Percentiles rank a stretch among this genome's conserved stretches.
Conservation (phyloP, 495 filamentous ascomycete genomes). For the Neohortaea acidophila region DNA sequence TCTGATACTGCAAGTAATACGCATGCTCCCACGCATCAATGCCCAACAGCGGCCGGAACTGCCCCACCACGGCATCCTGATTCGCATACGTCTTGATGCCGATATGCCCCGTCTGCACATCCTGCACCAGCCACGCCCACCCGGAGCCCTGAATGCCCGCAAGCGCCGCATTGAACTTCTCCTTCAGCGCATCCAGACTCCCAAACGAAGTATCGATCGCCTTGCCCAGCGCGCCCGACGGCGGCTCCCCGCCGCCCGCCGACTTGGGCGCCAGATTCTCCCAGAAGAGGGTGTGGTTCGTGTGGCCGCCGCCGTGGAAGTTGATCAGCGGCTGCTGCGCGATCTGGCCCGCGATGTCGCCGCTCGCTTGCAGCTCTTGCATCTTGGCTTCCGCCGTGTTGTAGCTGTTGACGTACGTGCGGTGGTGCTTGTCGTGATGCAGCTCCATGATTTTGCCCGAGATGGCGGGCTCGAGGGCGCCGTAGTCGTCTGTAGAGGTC, state of each 20-base stretch:
- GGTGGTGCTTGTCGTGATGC: constrained; percentile 65
- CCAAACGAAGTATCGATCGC: constrained; percentile 70
- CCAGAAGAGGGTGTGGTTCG: constrained; percentile 91
- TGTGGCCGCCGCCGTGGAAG: constrained; percentile 87
- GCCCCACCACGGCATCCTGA: constrained; percentile 85
- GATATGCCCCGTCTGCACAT: constrained; percentile 58
- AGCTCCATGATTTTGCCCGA: constrained; percentile 97
- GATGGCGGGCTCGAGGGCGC: constrained; percentile 83
- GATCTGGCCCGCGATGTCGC: constrained; percentile 55
- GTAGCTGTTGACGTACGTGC: constrained; percentile 61
- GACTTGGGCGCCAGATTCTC: constrained; percentile 69
- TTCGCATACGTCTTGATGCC: constrained; percentile 72
- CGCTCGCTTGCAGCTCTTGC: constrained; percentile 38
- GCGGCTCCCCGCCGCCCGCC: constrained; percentile 62
- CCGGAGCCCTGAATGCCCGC: constrained; percentile 87
- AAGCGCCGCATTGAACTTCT: constrained; percentile 60
- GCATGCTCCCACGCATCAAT: constrained; percentile 97
- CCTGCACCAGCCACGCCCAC: constrained; percentile 89
- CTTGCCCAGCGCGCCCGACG: constrained; percentile 44
- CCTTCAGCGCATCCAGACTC: constrained; percentile 55
- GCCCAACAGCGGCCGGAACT: constrained; percentile 72
- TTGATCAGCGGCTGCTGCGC: constrained; percentile 75
- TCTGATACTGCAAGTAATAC: constrained; percentile 89
- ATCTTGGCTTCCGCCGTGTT: constrained; percentile 51
- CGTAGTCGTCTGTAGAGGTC: constrained; percentile 29